Base-by-base conservation (phyloP, 768 basidiomycete species). In the Floccularia luteovirens region DNA sequence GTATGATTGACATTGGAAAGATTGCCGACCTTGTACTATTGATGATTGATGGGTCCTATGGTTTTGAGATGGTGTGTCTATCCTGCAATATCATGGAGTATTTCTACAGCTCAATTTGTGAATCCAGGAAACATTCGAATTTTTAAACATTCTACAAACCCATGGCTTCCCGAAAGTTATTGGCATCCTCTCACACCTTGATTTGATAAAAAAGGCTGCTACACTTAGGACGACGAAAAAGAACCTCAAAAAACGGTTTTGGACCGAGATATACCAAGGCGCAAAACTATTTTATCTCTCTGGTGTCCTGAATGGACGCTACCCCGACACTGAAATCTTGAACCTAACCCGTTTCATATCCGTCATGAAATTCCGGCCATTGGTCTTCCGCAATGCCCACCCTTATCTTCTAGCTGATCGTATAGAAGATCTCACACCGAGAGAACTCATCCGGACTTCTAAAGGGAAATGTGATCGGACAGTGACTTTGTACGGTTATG, bases 101-200 rank as follows among this genome's bases (percentile, higher is more conserved):
- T 37, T 7, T 33, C 31, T 45, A 16, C 24, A 38, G 25, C 20
- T 27, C 19, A 27, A 21, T 24, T 35, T 16, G 36, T 35, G 3
- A 23, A 23, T 32, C 0, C 55, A 97, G 93, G 96, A 98, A 80
- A 91, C 91, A 0, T 98, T 99, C 53, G 96, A 99, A 62, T 97
- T 98, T 48, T 82, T 99, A 41, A 98, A 97, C 51, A 81, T 97
- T 52, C 82, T 99, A 19, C 92, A 97, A 66, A 74, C 90, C 0
- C 96, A 99, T 56, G 96, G 96, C 23, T 94, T 99, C 58, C 96
- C 96, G 2, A 99, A 98, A 70, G 91, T 98, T 51, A 90, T 99
- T 46, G 94, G 96, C 41, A 63, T 99, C 43, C 84, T 99, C 34
- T 85, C 91, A 34, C 96, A 99, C 61, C 80, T 98, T 30, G 96